A percentile compares a stretch with the other conserved stretches of the same genome.
Evolutionary conservation across 2,329 filamentous ascomycete species (phyloP).

Genomic region (Blastomyces emzantsi): DNA sequence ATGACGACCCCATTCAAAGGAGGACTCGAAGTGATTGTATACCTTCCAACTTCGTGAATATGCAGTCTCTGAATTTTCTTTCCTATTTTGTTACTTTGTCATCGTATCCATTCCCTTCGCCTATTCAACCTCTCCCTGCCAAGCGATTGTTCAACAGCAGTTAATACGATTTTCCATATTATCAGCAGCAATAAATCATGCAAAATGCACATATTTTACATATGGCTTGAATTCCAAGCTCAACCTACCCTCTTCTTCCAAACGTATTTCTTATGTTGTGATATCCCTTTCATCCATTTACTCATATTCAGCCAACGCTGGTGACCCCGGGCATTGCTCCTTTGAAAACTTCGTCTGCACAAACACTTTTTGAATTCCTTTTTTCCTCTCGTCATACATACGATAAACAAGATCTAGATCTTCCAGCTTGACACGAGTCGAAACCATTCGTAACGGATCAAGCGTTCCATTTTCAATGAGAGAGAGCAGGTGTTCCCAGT

Average conservation of each 20-base stretch:
- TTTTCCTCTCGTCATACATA: conserved; percentile 46
- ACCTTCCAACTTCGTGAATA: conserved; percentile 19
- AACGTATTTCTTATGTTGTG: background rate
- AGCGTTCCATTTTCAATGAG: conserved; percentile 59
- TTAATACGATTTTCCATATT: background rate
- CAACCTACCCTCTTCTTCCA: background rate
- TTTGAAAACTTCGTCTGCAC: conserved; percentile 43
- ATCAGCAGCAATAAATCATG: background rate
- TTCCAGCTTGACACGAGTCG: conserved; percentile 65
- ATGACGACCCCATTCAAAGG: conserved; percentile 42
- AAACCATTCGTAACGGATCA: conserved; percentile 65
- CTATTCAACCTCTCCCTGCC: background rate
- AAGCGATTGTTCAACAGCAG: background rate
- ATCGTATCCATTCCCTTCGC: background rate
- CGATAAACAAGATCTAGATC: conserved; percentile 60
- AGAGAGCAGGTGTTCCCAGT: conserved; percentile 67
- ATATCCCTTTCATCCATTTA: background rate
- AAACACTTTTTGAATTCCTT: conserved; percentile 74
- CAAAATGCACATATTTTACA: background rate
- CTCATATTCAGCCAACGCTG: conserved; percentile 3
- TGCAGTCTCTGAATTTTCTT: background rate
- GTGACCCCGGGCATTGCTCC: background rate
- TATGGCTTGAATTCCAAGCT: background rate
- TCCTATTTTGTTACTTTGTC: background rate
- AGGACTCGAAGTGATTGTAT: conserved; percentile 41